Conservation (phyloP, 148 eudicot genomes). For the Cornus suecica region DNA sequence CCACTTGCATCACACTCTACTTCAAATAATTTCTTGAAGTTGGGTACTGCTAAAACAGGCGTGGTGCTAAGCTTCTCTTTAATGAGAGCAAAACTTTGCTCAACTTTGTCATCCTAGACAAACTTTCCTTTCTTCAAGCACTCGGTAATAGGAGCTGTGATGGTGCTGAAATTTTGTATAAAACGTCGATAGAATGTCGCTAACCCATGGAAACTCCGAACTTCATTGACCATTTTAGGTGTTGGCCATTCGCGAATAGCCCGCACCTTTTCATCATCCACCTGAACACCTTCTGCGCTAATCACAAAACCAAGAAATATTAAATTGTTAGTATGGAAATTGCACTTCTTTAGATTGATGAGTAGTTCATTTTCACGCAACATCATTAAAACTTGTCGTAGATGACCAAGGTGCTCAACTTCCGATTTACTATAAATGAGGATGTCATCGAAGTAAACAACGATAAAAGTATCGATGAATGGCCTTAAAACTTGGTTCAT, state of each 20-base stretch:
- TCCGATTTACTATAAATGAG: not conserved
- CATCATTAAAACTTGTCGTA: not conserved
- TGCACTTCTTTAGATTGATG: not conserved
- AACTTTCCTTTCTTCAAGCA: not conserved
- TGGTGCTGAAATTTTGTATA: not conserved
- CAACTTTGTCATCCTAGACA: not conserved
- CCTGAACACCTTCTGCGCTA: no score
- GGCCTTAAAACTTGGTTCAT: no score
- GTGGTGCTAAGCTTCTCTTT: no score
- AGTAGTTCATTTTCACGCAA: not conserved
- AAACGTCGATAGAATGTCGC: not conserved
- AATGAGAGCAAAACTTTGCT: not conserved
- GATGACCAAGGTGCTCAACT: not conserved
- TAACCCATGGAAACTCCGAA: not conserved
- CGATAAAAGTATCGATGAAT: not conserved
- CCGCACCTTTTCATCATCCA: not conserved
- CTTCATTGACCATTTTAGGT: not conserved
- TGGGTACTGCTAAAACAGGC: no score
- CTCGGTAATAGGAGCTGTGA: not conserved
- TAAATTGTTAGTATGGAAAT: not conserved
- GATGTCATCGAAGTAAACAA: slow-evolving; percentile 13
- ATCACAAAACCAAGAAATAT: no score
- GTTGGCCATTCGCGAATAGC: not conserved
- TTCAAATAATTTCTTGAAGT: no score
- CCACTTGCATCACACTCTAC: no score